A percentile compares a stretch with the other conserved stretches of the same genome.
Evolutionary conservation across 805 yeast genomes (phyloP).

Genomic region (Kodamaea hsintzibuensis): DNA sequence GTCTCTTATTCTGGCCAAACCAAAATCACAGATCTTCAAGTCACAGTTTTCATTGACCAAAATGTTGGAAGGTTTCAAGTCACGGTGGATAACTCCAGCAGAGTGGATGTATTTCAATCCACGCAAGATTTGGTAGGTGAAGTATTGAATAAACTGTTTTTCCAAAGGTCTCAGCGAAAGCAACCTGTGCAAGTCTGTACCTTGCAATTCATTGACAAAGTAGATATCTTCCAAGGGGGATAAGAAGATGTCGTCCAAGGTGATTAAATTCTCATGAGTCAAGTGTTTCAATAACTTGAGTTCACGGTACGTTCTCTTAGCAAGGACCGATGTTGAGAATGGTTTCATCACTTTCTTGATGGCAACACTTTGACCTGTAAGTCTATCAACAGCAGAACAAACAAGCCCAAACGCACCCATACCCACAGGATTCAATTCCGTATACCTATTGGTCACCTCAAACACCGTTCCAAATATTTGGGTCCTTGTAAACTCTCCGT

Average conservation of each 20-base stretch:
- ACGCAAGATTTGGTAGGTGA: conserved; percentile 88
- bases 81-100: conserved; percentile 90
- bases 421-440: conserved; percentile 94
- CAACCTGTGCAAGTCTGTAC: conserved; percentile 91
- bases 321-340: conserved; percentile 88
- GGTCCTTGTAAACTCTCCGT: conserved; percentile 62
- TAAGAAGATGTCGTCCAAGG: conserved; percentile 89
- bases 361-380: conserved; percentile 92
- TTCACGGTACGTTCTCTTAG: conserved; percentile 96
- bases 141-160: conserved; percentile 95
- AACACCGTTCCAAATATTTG: conserved; percentile 95
- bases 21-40: conserved; percentile 89
- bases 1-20: conserved; percentile 94
- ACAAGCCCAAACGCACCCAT: conserved; percentile 99
- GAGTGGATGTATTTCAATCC: conserved; percentile 89
- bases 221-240: conserved; percentile 94
- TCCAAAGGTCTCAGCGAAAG: conserved; percentile 92
- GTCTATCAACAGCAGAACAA: conserved; percentile 90
- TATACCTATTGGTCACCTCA: conserved; percentile 86
- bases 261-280: conserved; percentile 91
- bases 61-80: conserved; percentile 81
- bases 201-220: conserved; percentile 95
- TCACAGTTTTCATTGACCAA: conserved; percentile 89
- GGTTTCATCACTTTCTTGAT: conserved; percentile 98
- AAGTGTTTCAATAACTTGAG: conserved; percentile 89